Conservation (phyloP, 805 yeast genomes). For the Pichia paraexigua region DNA sequence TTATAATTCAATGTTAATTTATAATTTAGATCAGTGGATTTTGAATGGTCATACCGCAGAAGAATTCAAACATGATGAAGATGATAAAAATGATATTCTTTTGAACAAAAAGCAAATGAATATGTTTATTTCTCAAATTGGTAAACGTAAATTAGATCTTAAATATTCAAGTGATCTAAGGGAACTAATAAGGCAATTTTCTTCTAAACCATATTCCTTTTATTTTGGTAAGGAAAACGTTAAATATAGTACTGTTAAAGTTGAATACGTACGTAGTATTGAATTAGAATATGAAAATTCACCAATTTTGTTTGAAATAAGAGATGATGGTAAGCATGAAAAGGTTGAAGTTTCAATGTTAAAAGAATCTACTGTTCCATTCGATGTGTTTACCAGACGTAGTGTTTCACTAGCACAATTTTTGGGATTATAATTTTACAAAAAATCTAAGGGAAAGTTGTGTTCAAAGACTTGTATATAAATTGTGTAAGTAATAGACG, state of each 20-base stretch:
- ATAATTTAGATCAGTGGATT: constrained; percentile 14
- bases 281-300: constrained; percentile 23
- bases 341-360: constrained; percentile 21
- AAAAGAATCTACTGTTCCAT: constrained; percentile 11
- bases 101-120: constrained; percentile 17
- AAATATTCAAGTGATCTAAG: constrained; percentile 6
- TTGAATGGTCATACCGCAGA: constrained; percentile 6
- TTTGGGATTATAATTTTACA: background rate
- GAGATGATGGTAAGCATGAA: constrained; percentile 20
- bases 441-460: no score
- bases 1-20: constrained; percentile 21
- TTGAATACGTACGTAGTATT: constrained; percentile 20
- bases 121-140: constrained; percentile 17
- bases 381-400: constrained; percentile 1
- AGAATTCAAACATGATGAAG: background rate
- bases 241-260: constrained; percentile 10
- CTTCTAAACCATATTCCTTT: constrained; percentile 7
- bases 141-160: constrained; percentile 17
- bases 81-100: constrained; percentile 6
- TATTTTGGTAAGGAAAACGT: background rate
- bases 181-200: constrained; percentile 5
- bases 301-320: constrained; percentile 22
- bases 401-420: constrained; percentile 6
- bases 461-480: background rate
- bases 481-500: background rate